These are phyloP conservation scores for Castanopsis chinensis DNA, from an alignment of 306 rosid species.

Conservation along the genomic window DNA sequence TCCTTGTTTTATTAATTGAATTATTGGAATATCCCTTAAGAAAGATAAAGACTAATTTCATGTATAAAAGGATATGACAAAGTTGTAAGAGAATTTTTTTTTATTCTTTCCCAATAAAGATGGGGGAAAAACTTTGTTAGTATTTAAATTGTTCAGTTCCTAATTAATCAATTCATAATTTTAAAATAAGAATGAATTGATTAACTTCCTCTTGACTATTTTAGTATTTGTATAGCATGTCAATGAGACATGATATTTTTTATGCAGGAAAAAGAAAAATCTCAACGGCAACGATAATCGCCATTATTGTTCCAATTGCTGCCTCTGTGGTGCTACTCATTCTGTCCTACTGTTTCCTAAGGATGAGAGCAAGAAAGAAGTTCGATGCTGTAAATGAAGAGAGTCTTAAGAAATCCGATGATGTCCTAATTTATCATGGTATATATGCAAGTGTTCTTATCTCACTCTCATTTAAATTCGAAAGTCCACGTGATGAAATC, in stretches of 20 bases:
- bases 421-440: not conserved
- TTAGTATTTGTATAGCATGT: not conserved
- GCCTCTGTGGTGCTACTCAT: conserved; percentile 7
- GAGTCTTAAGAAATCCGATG: not conserved
- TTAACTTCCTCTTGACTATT: no score
- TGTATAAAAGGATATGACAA: no score
- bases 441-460: not conserved
- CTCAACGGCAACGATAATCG: conserved; percentile 8
- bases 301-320: conserved; percentile 23
- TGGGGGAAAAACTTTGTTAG: no score
- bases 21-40: no score
- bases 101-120: no score
- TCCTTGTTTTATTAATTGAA: no score
- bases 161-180: no score
- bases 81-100: no score
- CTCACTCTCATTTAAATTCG: not conserved
- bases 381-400: not conserved
- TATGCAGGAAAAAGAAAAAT: conserved; percentile 7
- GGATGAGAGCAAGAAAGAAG: conserved; percentile 18
- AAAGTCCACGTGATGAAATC: no score
- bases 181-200: no score
- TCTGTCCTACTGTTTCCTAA: conserved; percentile 12
- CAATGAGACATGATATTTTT: not conserved
- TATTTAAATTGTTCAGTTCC: no score
- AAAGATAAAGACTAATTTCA: no score